These are phyloP conservation scores for Corrigiola litoralis DNA, from an alignment of 179 eudicot species.

Conservation along the genomic window DNA sequence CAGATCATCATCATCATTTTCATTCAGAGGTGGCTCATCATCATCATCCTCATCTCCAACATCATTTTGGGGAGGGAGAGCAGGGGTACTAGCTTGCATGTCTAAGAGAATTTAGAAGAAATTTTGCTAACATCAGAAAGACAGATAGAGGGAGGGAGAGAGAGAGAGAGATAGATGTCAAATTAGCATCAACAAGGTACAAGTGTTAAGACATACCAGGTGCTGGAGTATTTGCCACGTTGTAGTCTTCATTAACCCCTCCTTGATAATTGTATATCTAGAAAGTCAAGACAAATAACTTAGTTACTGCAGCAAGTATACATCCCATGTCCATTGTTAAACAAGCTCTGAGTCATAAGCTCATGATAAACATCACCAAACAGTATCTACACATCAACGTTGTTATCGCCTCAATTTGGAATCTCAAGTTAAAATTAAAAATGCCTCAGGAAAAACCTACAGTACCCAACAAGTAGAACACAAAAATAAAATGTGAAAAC, in stretches of 20 bases:
- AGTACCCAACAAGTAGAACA: too few species aligned
- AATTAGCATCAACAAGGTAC: constrained; percentile 12
- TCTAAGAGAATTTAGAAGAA: constrained; percentile 34
- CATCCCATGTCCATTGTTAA: too few species aligned
- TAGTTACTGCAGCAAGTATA: not conserved
- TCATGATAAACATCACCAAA: too few species aligned
- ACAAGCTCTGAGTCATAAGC: too few species aligned
- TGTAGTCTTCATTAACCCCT: constrained; percentile 86
- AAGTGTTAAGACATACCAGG: constrained; percentile 51
- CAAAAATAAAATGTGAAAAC: too few species aligned
- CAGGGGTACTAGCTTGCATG: constrained; percentile 76
- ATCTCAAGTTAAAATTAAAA: too few species aligned
- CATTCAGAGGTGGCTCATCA: constrained; percentile 95
- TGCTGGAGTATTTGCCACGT: constrained; percentile 78
- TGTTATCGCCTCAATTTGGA: too few species aligned
- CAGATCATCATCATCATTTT: constrained; percentile 84
- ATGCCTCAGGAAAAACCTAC: too few species aligned
- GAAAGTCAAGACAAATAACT: constrained; percentile 14
- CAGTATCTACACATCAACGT: too few species aligned
- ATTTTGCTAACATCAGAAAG: constrained; percentile 16
- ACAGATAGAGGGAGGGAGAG: constrained; percentile 5
- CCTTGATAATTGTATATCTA: constrained; percentile 93
- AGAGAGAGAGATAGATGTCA: not conserved
- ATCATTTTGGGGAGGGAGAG: constrained; percentile 57
- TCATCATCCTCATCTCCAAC: constrained; percentile 64